Percentiles rank a stretch among this genome's conserved stretches.
phyloP scores from a whole-genome alignment of 352 stramenopile species.

The Globisporangium solare region DNA sequence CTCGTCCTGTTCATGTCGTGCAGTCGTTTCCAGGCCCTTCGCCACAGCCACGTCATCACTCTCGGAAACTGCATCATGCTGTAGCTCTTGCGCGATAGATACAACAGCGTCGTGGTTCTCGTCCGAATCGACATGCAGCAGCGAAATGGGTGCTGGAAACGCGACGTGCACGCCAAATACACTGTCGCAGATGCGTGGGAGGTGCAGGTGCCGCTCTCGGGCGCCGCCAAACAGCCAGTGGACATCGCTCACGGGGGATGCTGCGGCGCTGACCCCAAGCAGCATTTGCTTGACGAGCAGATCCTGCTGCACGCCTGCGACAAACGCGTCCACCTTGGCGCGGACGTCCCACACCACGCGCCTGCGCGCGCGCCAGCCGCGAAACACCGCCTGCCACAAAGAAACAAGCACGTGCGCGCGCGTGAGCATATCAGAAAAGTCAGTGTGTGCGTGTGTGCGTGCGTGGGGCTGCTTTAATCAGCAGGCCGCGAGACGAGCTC shows the following conservation, averaged over 20 bases:
- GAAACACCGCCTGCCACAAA: conserved; percentile 33
- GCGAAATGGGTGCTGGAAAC: background rate
- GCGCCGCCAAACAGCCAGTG: conserved; percentile 17
- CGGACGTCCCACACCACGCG: conserved; percentile 47
- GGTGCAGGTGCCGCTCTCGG: conserved; percentile 23
- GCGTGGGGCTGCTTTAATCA: conserved; percentile 3
- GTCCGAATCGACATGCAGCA: background rate
- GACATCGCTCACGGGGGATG: conserved; percentile 6
- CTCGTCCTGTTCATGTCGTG: too few relatives aligned
- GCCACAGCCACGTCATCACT: background rate
- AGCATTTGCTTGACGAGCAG: conserved; percentile 31
- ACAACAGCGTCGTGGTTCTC: background rate
- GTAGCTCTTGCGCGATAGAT: background rate
- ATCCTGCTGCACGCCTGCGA: conserved; percentile 30
- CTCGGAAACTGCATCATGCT: background rate
- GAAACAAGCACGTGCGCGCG: background rate
- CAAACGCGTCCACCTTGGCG: conserved; percentile 34
- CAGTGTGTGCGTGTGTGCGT: too few relatives aligned
- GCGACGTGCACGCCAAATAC: conserved; percentile 29
- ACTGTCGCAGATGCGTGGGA: conserved; percentile 36
- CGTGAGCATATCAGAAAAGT: background rate
- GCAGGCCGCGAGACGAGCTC: background rate
- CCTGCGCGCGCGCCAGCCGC: conserved; percentile 43
- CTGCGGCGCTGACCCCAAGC: conserved; percentile 7
- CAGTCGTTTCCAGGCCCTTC: too few relatives aligned